Conservation (phyloP, 2,329 filamentous ascomycete genomes). For the Raffaelea ambrosiae region DNA sequence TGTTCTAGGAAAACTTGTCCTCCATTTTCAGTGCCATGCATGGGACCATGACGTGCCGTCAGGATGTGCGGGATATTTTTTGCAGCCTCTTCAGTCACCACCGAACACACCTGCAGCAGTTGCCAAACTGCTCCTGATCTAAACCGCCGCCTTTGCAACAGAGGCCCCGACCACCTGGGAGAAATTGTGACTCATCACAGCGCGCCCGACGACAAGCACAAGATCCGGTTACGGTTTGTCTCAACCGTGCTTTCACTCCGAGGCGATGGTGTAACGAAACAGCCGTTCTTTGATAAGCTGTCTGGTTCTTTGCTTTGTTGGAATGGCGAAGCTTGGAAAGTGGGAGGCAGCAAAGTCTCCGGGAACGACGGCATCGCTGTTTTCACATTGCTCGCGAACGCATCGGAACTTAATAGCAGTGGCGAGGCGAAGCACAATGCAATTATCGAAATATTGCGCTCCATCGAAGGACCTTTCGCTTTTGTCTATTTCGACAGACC, state of each 20-base stretch:
- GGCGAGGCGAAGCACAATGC: conserved; percentile 2
- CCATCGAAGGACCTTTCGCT: conserved; percentile 75
- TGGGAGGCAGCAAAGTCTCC: conserved; percentile 46
- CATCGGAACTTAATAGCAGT: conserved; percentile 24
- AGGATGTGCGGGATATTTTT: conserved; percentile 56
- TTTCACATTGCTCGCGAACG: conserved; percentile 48
- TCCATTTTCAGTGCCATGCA: no score
- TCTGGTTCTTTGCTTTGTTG: conserved; percentile 72
- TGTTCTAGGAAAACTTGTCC: no score
- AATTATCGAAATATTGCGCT: conserved; percentile 41
- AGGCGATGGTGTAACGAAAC: conserved; percentile 59
- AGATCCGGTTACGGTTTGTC: conserved; percentile 50
- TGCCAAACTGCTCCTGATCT: conserved; percentile 26
- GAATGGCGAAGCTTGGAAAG: conserved; percentile 94
- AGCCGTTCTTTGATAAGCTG: conserved; percentile 57
- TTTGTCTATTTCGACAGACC: conserved; percentile 72
- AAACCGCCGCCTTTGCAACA: conserved; percentile 38
- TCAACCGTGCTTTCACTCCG: conserved; percentile 90
- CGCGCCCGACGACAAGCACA: conserved; percentile 9
- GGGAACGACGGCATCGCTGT: conserved; percentile 75
- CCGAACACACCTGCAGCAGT: conserved; percentile 14
- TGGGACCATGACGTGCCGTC: no score
- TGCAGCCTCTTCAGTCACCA: conserved; percentile 30
- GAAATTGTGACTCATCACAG: conserved; percentile 13
- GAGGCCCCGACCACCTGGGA: conserved; percentile 52